Percentiles rank a stretch among this genome's conserved stretches.
These are phyloP conservation scores for Sarcomyxa edulis DNA, from an alignment of 768 basidiomycete genomes.

Conservation along the genomic window DNA sequence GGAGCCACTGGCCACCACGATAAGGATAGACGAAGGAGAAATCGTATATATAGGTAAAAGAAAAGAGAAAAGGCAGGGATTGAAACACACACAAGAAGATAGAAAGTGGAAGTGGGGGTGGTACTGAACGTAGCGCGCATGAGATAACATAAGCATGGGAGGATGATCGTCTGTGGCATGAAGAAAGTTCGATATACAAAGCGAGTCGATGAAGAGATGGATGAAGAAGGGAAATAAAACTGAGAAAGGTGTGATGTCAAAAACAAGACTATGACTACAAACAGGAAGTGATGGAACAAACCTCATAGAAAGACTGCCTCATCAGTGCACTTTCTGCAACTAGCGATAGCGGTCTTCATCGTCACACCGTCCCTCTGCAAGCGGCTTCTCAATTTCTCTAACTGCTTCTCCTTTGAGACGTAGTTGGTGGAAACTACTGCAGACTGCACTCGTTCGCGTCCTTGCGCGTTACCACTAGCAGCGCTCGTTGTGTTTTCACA, in stretches of 20 bases:
- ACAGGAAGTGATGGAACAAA: constrained; percentile 12
- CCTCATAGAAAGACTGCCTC: constrained; percentile 37
- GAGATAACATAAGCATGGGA: no score
- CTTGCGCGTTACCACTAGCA: not conserved
- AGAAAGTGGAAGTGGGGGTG: constrained; percentile 9
- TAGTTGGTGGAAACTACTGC: no score
- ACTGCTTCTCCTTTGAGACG: constrained; percentile 61
- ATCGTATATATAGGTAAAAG: constrained; percentile 6
- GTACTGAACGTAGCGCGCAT: not conserved
- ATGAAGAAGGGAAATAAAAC: not conserved
- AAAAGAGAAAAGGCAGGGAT: constrained; percentile 1
- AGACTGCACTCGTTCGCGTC: no score
- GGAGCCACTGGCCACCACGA: no score
- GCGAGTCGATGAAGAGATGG: constrained; percentile 3
- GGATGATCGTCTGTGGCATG: constrained; percentile 6
- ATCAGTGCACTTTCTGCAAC: constrained; percentile 34
- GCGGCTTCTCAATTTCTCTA: constrained; percentile 55
- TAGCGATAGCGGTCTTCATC: constrained; percentile 20
- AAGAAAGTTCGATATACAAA: constrained; percentile 4
- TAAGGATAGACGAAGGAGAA: constrained; percentile 12
- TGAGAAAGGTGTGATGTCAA: not conserved
- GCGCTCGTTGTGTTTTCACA: not conserved
- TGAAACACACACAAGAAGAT: constrained; percentile 12
- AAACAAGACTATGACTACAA: not conserved
- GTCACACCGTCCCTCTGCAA: no score